phyloP scores from a whole-genome alignment of 495 filamentous ascomycete genomes.

The Parmelia sp. region DNA sequence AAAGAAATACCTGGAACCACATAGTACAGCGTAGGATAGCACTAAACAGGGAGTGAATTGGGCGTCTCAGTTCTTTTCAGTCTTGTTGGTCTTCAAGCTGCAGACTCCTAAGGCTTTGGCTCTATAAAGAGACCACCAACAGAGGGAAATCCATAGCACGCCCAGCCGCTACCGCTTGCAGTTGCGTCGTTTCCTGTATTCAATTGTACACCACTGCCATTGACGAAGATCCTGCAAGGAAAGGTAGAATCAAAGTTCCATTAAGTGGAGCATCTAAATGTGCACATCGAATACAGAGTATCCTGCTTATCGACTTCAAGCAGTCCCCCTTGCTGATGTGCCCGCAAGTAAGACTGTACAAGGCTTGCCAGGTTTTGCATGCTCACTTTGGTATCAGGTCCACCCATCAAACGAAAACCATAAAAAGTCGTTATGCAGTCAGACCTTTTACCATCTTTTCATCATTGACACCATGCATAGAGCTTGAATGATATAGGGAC shows the following conservation, averaged over 20 bases:
- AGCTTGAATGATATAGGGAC: neutral
- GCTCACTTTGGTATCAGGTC: slow-evolving; percentile 3
- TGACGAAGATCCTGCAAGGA: slow-evolving; percentile 26
- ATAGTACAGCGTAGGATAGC: neutral
- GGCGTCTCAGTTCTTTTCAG: slow-evolving; percentile 56
- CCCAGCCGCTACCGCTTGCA: slow-evolving; percentile 13
- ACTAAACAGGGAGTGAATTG: neutral
- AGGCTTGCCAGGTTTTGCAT: slow-evolving; percentile 8
- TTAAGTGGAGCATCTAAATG: slow-evolving; percentile 25
- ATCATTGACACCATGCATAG: slow-evolving; percentile 43
- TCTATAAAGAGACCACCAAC: slow-evolving; percentile 27
- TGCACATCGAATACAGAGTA: slow-evolving; percentile 25
- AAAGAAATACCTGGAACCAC: neutral
- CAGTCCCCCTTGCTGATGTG: slow-evolving; percentile 22
- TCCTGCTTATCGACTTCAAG: slow-evolving; percentile 17
- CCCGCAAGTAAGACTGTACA: slow-evolving; percentile 15
- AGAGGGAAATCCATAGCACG: slow-evolving; percentile 14
- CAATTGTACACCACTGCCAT: slow-evolving; percentile 35
- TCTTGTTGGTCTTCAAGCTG: slow-evolving; percentile 45
- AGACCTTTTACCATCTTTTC: slow-evolving; percentile 60
- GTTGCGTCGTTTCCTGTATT: slow-evolving; percentile 23
- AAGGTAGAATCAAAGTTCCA: slow-evolving; percentile 29
- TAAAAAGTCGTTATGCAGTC: slow-evolving; percentile 34
- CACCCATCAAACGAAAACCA: slow-evolving; percentile 26
- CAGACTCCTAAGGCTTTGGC: slow-evolving; percentile 31